A percentile compares a stretch with the other conserved stretches of the same genome.
Evolutionary conservation across 352 stramenopile genomes (phyloP).

Genomic region (Pythium brachiatum): DNA sequence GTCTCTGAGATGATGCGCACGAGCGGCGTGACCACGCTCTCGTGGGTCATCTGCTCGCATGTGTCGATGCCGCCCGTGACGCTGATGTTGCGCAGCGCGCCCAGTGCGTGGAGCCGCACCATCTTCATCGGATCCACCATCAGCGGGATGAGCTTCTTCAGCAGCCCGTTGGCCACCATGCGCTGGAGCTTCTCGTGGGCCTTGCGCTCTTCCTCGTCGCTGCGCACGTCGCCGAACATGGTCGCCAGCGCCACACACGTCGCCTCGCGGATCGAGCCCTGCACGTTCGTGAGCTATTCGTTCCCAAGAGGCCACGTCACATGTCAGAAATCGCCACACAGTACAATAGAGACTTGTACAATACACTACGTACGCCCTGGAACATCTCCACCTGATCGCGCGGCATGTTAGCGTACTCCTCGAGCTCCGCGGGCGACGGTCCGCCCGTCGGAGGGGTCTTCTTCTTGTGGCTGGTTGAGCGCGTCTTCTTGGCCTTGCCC

Average conservation of each 20-base stretch:
- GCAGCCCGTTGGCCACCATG: conserved; percentile 75
- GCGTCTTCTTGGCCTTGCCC: conserved; percentile 87
- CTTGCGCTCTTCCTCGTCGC: conserved; percentile 57
- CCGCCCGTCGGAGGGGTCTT: conserved; percentile 56
- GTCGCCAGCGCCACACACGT: conserved; percentile 83
- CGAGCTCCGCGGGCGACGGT: conserved; percentile 53
- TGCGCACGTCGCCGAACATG: conserved; percentile 75
- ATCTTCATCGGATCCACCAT: conserved; percentile 82
- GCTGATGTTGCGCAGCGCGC: conserved; percentile 85
- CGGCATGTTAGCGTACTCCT: conserved; percentile 44
- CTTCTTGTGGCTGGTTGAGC: conserved; percentile 85
- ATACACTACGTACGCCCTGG: conserved; percentile 36
- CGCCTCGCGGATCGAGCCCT: conserved; percentile 80
- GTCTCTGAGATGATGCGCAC: conserved; percentile 69
- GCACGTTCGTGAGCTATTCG: conserved; percentile 56
- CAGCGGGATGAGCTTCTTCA: conserved; percentile 82
- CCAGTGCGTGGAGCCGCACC: conserved; percentile 80
- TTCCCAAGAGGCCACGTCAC: not conserved
- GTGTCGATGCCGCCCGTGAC: conserved; percentile 81
- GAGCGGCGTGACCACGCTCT: conserved; percentile 76
- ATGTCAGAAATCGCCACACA: not conserved
- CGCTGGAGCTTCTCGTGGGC: conserved; percentile 62
- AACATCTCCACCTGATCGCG: conserved; percentile 68
- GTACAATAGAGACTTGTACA: not conserved
- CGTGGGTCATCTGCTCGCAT: conserved; percentile 74